phyloP scores from a whole-genome alignment of 495 filamentous ascomycete species.

The Neurospora sp. region DNA sequence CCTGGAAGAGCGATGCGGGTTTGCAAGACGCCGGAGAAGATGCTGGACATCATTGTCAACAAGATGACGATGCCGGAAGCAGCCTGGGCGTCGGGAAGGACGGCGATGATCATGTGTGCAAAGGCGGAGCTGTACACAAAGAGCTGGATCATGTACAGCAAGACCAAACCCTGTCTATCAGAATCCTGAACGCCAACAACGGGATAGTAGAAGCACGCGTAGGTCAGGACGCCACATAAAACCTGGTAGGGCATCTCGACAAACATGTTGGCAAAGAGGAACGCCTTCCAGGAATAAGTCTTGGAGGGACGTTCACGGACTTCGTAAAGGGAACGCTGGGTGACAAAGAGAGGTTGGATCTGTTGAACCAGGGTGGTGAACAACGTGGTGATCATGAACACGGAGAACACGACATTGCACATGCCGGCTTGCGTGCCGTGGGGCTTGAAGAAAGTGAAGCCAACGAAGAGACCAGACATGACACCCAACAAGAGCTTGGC shows the following conservation, averaged over 20 bases:
- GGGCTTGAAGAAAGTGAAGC: slow-evolving; percentile 66
- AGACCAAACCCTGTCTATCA: slow-evolving; percentile 49
- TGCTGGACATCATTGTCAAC: slow-evolving; percentile 50
- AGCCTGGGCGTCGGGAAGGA: slow-evolving; percentile 51
- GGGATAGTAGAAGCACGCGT: slow-evolving; percentile 55
- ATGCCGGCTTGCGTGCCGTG: slow-evolving; percentile 48
- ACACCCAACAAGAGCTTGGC: slow-evolving; percentile 39
- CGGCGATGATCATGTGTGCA: slow-evolving; percentile 55
- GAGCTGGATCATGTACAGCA: slow-evolving; percentile 46
- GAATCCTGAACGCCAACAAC: slow-evolving; percentile 41
- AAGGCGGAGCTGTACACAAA: slow-evolving; percentile 54
- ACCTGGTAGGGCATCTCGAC: slow-evolving; percentile 66
- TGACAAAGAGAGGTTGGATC: slow-evolving; percentile 59
- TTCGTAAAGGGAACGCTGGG: slow-evolving; percentile 56
- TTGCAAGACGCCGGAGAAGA: slow-evolving; percentile 41
- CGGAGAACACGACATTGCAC: slow-evolving; percentile 55
- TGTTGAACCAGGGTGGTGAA: slow-evolving; percentile 50
- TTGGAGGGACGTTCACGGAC: slow-evolving; percentile 60
- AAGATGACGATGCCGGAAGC: slow-evolving; percentile 54
- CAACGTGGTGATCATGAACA: slow-evolving; percentile 65
- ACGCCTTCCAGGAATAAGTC: slow-evolving; percentile 63
- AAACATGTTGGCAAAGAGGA: slow-evolving; percentile 58
- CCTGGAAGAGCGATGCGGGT: slow-evolving; percentile 40
- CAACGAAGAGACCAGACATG: slow-evolving; percentile 51
- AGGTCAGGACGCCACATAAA: slow-evolving; percentile 48